phyloP scores from a whole-genome alignment of 139 green algal genomes.

The Choricystis sp. region DNA sequence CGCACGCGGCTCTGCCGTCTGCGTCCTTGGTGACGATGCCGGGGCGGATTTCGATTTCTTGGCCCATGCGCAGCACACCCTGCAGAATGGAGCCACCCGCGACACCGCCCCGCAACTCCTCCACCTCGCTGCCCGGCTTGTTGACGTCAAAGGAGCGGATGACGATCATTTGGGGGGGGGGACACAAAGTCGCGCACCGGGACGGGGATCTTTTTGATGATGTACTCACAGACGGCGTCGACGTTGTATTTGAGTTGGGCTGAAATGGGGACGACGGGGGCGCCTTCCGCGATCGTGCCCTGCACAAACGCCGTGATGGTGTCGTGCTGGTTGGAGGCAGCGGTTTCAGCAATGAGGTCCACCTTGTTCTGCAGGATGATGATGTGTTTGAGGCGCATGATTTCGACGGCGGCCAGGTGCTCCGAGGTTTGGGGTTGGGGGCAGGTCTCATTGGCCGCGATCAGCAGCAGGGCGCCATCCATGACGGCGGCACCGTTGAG shows the following conservation, averaged over 20 bases:
- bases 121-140: constrained; percentile 91
- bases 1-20: constrained; percentile 74
- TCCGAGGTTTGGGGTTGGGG: constrained; percentile 95
- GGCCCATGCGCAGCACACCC: constrained; percentile 76
- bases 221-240: constrained; percentile 97
- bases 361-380: constrained; percentile 82
- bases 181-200: constrained; percentile 85
- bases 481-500: constrained; percentile 99
- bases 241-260: constrained; percentile 99
- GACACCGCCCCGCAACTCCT: constrained; percentile 92
- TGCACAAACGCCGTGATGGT: constrained; percentile 85
- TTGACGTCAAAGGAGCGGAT: constrained; percentile 99
- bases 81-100: constrained; percentile 91
- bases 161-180: constrained; percentile 96
- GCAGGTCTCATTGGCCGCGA: constrained; percentile 96
- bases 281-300: constrained; percentile 88
- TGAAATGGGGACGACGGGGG: constrained; percentile 92
- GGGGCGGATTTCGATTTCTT: constrained; percentile 91
- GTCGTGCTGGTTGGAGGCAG: constrained; percentile 85
- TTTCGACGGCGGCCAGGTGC: constrained; percentile 95
- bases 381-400: constrained; percentile 92
- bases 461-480: constrained; percentile 95
- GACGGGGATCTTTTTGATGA: constrained; percentile 84
- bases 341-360: constrained; percentile 83
- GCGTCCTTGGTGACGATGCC: constrained; percentile 95